phyloP scores from a whole-genome alignment of 345 rosid genomes.

The Brassica incana region DNA sequence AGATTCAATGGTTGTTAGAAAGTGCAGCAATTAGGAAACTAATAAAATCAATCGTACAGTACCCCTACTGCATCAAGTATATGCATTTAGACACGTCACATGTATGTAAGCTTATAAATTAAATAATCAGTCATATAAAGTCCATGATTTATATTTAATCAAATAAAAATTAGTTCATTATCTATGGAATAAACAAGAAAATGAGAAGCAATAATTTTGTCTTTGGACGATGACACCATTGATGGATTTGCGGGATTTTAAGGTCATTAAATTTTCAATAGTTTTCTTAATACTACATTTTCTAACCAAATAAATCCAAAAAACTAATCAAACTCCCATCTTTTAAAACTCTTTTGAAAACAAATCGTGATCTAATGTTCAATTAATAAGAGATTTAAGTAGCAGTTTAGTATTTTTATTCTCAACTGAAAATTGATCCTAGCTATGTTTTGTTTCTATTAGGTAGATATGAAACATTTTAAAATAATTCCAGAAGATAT shows the following conservation, averaged over 20 bases:
- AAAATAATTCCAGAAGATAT: neutral
- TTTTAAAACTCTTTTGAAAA: slow-evolving; percentile 12
- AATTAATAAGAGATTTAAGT: neutral
- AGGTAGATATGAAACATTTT: neutral
- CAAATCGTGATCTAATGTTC: neutral
- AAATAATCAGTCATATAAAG: neutral
- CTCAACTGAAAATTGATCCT: neutral
- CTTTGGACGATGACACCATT: slow-evolving; percentile 27
- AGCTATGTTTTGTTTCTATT: neutral
- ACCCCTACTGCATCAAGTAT: slow-evolving; percentile 4
- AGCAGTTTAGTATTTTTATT: neutral
- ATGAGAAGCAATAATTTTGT: slow-evolving; percentile 18
- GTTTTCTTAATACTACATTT: neutral
- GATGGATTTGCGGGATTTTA: slow-evolving; percentile 30
- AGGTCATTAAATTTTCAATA: slow-evolving; percentile 8
- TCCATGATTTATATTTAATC: neutral
- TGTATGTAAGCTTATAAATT: neutral
- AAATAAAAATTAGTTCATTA: neutral
- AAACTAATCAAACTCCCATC: slow-evolving; percentile 25
- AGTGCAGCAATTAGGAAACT: slow-evolving; percentile 12
- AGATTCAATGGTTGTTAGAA: slow-evolving; percentile 18
- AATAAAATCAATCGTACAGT: slow-evolving; percentile 17
- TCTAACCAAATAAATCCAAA: slow-evolving; percentile 21
- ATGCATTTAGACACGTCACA: slow-evolving; percentile 16
- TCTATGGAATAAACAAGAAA: slow-evolving; percentile 6